Conservation (phyloP, 257 asterid species). For the Linderniella brevidens region DNA sequence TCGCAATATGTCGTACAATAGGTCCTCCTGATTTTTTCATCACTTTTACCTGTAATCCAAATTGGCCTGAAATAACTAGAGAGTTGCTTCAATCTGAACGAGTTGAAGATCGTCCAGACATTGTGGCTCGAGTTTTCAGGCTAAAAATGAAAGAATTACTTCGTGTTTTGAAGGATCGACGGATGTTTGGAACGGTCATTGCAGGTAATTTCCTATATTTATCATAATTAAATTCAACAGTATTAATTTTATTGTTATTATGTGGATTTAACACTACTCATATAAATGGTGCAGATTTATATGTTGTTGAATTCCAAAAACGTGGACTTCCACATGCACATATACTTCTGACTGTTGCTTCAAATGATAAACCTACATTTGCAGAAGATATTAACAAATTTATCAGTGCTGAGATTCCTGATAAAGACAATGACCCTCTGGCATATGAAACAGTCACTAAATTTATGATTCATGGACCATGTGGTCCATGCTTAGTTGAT, state of each 20-base stretch:
- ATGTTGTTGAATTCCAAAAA: slow-evolving; percentile 9
- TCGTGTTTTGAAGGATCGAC: not conserved
- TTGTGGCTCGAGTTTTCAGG: slow-evolving; percentile 1
- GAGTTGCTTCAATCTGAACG: not conserved
- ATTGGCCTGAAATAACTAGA: slow-evolving; percentile 2
- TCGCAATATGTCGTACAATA: not conserved
- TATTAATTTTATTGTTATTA: not conserved
- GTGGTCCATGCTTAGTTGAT: slow-evolving; percentile 8
- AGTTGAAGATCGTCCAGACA: not conserved
- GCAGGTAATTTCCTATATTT: not conserved
- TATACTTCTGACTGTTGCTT: not conserved
- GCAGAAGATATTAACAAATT: not conserved
- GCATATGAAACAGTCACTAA: not conserved
- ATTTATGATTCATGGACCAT: slow-evolving; percentile 1
- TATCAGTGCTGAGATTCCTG: slow-evolving; percentile 6
- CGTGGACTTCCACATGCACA: slow-evolving; percentile 4
- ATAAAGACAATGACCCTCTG: not conserved
- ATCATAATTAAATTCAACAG: too few relatives aligned
- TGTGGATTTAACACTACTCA: not conserved
- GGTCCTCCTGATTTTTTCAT: not conserved
- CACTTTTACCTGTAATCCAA: slow-evolving; percentile 1
- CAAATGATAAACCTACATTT: not conserved
- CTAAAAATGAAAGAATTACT: not conserved
- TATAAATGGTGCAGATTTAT: not conserved
- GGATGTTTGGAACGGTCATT: not conserved